These are phyloP conservation scores for Plenodomus lindquistii DNA, from an alignment of 2,329 filamentous ascomycete genomes.

Conservation along the genomic window DNA sequence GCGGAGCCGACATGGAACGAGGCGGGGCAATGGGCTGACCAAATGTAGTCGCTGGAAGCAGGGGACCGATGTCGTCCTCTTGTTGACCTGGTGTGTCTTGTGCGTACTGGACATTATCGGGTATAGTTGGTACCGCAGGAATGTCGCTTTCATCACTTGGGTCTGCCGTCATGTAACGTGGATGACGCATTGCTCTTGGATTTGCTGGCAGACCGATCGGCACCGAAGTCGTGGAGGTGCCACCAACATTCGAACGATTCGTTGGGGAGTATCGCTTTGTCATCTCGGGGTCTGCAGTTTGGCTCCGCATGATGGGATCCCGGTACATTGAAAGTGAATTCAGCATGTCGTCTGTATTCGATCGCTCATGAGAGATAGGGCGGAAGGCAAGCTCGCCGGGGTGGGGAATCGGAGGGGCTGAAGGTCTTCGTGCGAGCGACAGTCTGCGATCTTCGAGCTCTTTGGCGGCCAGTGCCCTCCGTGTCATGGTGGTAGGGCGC, in stretches of 20 bases:
- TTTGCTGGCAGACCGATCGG: slow-evolving; percentile 85
- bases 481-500: slow-evolving; percentile 39
- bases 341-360: slow-evolving; percentile 48
- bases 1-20: slow-evolving; percentile 54
- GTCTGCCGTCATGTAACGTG: slow-evolving; percentile 67
- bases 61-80: slow-evolving; percentile 51
- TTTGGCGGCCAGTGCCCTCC: slow-evolving; percentile 61
- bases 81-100: slow-evolving; percentile 29
- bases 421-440: slow-evolving; percentile 75
- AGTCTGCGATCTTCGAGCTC: slow-evolving; percentile 87
- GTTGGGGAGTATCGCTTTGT: slow-evolving; percentile 45
- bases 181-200: slow-evolving; percentile 85
- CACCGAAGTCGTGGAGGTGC: slow-evolving; percentile 55
- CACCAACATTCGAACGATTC: slow-evolving; percentile 35
- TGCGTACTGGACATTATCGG: slow-evolving; percentile 48
- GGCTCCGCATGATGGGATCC: slow-evolving; percentile 58
- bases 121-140: slow-evolving; percentile 61
- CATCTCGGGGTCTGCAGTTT: slow-evolving; percentile 65
- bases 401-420: slow-evolving; percentile 77
- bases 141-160: slow-evolving; percentile 54
- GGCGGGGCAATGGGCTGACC: slow-evolving; percentile 44
- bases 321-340: slow-evolving; percentile 40
- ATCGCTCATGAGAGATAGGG: slow-evolving; percentile 39
- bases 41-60: slow-evolving; percentile 54
- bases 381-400: slow-evolving; percentile 58